These are phyloP conservation scores for Plantago major DNA, from an alignment of 257 asterid species.

Conservation along the genomic window DNA sequence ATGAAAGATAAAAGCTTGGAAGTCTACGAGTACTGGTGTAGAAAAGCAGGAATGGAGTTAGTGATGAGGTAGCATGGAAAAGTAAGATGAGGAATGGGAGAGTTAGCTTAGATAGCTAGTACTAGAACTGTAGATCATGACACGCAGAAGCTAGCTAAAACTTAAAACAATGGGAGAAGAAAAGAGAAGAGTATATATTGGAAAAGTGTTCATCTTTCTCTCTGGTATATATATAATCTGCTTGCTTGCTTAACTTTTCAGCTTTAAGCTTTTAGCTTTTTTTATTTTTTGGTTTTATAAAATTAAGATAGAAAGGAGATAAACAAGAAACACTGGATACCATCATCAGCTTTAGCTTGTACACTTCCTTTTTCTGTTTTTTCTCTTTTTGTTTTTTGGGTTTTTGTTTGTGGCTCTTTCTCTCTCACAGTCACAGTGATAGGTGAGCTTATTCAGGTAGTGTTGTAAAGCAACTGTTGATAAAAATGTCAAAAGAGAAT, in stretches of 20 bases:
- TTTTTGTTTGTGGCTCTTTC: background rate
- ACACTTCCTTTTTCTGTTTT: too few relatives aligned
- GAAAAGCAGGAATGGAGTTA: too few relatives aligned
- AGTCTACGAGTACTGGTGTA: background rate
- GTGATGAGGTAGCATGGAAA: too few relatives aligned
- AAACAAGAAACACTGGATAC: background rate
- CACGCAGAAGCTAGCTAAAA: conserved; percentile 15
- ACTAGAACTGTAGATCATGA: conserved; percentile 1
- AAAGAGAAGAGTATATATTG: background rate
- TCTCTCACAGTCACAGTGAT: conserved; percentile 14
- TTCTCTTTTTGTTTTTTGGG: background rate
- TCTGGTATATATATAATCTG: conserved; percentile 29
- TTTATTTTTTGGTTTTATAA: background rate
- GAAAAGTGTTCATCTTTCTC: conserved; percentile 40
- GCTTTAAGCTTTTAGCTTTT: conserved; percentile 43
- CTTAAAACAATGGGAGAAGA: conserved; percentile 23
- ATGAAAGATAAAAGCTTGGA: background rate
- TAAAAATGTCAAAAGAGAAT: conserved; percentile 18
- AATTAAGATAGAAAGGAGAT: background rate
- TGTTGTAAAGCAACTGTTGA: conserved; percentile 27
- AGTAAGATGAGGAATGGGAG: conserved; percentile 13
- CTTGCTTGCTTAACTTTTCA: conserved; percentile 21
- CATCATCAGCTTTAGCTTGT: background rate
- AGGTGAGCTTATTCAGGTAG: conserved; percentile 14
- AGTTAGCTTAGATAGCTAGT: background rate